Evolutionary conservation across 257 asterid genomes (phyloP), one percentile per base, ranked within the genome.

Genomic region (Petunia axillaris): DNA sequence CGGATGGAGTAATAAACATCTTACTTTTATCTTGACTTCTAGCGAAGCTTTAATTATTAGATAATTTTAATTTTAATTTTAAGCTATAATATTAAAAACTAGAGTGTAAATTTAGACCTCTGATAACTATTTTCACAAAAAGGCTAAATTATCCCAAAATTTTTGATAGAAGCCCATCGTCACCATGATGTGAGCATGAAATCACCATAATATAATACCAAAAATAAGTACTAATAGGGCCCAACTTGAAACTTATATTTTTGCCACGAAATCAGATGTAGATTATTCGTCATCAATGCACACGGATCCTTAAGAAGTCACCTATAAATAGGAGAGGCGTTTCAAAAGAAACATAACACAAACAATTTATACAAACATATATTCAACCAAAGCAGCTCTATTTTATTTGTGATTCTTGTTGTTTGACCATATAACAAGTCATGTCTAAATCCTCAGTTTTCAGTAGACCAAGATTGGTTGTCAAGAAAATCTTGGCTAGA

Each of bases 391-490:
- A 71, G 35, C 0, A 70, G 25, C 25, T 25, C 25, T 25, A 25
- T 25, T 25, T 25, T 25, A 25, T 0, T 25, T 25, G 25, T 25
- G 25, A 25, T 25, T 25, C 25, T 25, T 25, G 25, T 25, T 25
- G 25, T 25, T 25, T 25, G 46, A 10, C 39, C 77, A 8, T 70
- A 10, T 9, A 70, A 48, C 0, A 57, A 6, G 25, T 64, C 2
- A 71, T 71, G 77, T 48, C 77, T 71, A 48, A 48, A 39, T 48
- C 77, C 1, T 46, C 77, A 39, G 85, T 84, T 63, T 90, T 91
- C 78, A 68, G 83, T 57, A 89, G 73, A 37, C 97, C 98, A 4
- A 92, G 98, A 87, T 82, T 91, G 86, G 94, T 93, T 25, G 90
- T 81, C 48, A 92, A 87, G 87, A 90, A 88, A 85, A 57, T 95